Evolutionary conservation across 1,139 yeast species (phyloP).

Genomic region (Geotrichum restrictum): DNA sequence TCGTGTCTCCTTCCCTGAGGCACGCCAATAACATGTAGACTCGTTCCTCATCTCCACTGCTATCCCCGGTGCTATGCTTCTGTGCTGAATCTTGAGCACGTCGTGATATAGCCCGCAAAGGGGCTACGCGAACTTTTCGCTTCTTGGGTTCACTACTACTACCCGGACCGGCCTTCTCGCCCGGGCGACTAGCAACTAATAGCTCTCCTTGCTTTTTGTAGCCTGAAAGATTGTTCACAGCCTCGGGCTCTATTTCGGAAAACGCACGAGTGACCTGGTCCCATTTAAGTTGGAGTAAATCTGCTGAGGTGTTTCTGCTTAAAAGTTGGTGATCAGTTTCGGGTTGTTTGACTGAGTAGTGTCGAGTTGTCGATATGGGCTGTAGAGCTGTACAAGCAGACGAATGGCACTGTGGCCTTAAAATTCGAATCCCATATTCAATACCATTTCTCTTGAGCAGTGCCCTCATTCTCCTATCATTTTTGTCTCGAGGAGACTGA

Average conservation of each 20-base stretch:
- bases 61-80: neutral
- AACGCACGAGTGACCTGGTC: constrained; percentile 8
- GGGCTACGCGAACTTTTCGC: constrained; percentile 6
- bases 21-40: constrained; percentile 10
- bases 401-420: neutral
- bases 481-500: neutral
- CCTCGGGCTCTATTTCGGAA: neutral
- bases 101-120: neutral
- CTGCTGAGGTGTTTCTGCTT: neutral
- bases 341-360: neutral
- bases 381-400: neutral
- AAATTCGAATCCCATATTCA: neutral
- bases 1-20: constrained; percentile 6
- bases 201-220: neutral
- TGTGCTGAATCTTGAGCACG: neutral
- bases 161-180: neutral
- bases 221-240: neutral
- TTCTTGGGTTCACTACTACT: neutral
- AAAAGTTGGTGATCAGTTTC: neutral
- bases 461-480: neutral
- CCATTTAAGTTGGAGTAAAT: constrained; percentile 13
- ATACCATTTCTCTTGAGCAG: neutral
- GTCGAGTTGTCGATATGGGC: neutral
- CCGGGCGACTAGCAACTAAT: neutral
- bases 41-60: constrained; percentile 2